Base-by-base conservation (phyloP, 2,329 filamentous ascomycete species). In the Phaeosphaeriaceae sp. region DNA sequence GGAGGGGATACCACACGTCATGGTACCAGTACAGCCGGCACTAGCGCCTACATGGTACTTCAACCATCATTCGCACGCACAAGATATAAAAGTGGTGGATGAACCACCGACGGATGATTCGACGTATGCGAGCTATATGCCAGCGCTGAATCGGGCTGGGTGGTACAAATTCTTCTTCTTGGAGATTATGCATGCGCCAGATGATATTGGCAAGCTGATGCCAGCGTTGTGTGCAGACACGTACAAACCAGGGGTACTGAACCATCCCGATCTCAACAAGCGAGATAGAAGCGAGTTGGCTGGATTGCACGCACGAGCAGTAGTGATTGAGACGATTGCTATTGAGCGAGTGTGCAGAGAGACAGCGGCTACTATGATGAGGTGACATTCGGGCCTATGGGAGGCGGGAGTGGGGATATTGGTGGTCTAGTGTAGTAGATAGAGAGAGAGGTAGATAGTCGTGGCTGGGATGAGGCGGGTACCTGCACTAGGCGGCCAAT, bases 111-210 rank as follows among this genome's bases (percentile, higher is more conserved):
- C 57, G 15, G 40, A 46, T 4, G 54, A 30, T 16, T 23, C 49
- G 8, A 32, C 40, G 0, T 62, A 63, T 38, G 42, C 66, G 11
- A 48, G 53, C 6, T 72, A 73, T 44, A 66, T 71, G 56, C 66
- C 70, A 9, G 70, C 68, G 4, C 54, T 72, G 29, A 72, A 71
- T 28, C 66, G 68, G 4, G 60, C 68, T 7, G 70, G 68, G 2
- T 72, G 67, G 67, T 72, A 71, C 54, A 71, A 71, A 38, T 70
- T 64, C 28, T 61, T 72, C 37, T 71, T 73, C 38, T 54, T 71
- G 6, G 64, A 69, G 30, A 51, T 64, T 44, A 46, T 68, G 48
- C 54, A 63, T 15, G 61, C 64, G 39, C 60, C 66, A 6, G 61
- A 67, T 11, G 50, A 57, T 13, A 56, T 71, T n/a, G 58, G 61